Conservation (phyloP, 108 stramenopile species). For the Fragilaria crotonensis region DNA sequence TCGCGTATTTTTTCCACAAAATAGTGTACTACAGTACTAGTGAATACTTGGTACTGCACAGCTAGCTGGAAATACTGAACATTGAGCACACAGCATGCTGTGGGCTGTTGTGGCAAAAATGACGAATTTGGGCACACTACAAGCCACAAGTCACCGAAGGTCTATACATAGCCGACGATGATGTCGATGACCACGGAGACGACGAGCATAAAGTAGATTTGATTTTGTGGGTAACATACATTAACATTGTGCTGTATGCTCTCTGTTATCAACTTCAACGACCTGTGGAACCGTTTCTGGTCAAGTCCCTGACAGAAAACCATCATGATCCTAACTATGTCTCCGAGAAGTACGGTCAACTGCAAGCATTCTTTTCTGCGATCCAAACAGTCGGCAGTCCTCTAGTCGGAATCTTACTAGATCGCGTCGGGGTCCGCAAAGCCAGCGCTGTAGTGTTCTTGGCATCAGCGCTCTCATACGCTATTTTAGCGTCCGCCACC, state of each 20-base stretch:
- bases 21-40: too few relatives aligned
- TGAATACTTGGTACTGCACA: too few relatives aligned
- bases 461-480: slow-evolving; percentile 58
- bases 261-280: slow-evolving; percentile 72
- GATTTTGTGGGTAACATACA: slow-evolving; percentile 45
- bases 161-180: too few relatives aligned
- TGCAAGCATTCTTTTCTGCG: slow-evolving; percentile 65
- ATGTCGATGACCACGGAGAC: too few relatives aligned
- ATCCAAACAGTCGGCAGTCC: slow-evolving; percentile 68
- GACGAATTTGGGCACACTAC: too few relatives aligned
- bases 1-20: too few relatives aligned
- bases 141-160: too few relatives aligned
- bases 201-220: too few relatives aligned
- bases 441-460: slow-evolving; percentile 49
- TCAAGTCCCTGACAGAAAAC: slow-evolving; percentile 31
- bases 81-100: too few relatives aligned
- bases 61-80: too few relatives aligned
- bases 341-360: slow-evolving; percentile 49
- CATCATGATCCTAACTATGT: slow-evolving; percentile 25
- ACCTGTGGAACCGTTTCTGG: slow-evolving; percentile 74
- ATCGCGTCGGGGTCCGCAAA: slow-evolving; percentile 48
- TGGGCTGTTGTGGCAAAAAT: too few relatives aligned
- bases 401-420: slow-evolving; percentile 57
- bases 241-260: slow-evolving; percentile 71
- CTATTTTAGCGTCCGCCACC: slow-evolving; percentile 44